Percentiles rank a stretch among this genome's conserved stretches.
Conservation (phyloP, 2,329 filamentous ascomycete species). For the Nigrospora oryzae region DNA sequence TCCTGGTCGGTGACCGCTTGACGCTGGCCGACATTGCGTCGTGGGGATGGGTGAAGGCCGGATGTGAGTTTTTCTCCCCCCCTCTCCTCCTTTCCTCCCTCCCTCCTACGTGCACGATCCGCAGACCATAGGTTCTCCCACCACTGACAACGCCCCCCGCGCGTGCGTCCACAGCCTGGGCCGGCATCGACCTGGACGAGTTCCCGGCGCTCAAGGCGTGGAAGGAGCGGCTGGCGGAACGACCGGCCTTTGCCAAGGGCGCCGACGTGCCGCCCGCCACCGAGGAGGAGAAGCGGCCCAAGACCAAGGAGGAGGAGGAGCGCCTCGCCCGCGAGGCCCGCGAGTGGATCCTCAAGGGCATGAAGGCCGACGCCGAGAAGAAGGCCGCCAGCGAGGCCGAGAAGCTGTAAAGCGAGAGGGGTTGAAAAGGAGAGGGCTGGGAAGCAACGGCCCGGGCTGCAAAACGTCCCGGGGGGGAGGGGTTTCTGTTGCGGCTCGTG, state of each 20-base stretch:
- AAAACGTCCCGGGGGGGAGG: too few relatives aligned
- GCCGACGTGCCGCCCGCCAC: slow-evolving; percentile 61
- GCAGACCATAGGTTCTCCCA: too few relatives aligned
- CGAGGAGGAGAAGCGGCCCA: slow-evolving; percentile 48
- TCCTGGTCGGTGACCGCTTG: slow-evolving; percentile 57
- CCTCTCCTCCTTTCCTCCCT: not conserved
- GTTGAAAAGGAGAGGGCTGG: too few relatives aligned
- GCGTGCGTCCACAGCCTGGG: slow-evolving; percentile 39
- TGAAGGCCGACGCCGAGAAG: slow-evolving; percentile 55
- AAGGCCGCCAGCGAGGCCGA: too few relatives aligned
- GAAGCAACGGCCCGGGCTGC: too few relatives aligned
- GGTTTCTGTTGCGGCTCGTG: too few relatives aligned
- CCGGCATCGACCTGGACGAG: slow-evolving; percentile 61
- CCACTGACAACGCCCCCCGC: slow-evolving; percentile 5
- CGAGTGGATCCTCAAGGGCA: slow-evolving; percentile 60
- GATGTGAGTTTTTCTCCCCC: slow-evolving; percentile 27
- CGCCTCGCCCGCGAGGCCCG: slow-evolving; percentile 40
- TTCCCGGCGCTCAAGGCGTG: slow-evolving; percentile 72
- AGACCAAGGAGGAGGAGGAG: slow-evolving; percentile 55
- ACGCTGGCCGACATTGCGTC: slow-evolving; percentile 74
- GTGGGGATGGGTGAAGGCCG: slow-evolving; percentile 66
- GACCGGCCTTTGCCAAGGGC: slow-evolving; percentile 68
- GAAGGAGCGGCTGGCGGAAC: slow-evolving; percentile 61
- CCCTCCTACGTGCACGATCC: too few relatives aligned
- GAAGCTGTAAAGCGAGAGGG: too few relatives aligned